Evolutionary conservation across 2,329 filamentous ascomycete genomes (phyloP).

Genomic region (Talaromyces sp.): DNA sequence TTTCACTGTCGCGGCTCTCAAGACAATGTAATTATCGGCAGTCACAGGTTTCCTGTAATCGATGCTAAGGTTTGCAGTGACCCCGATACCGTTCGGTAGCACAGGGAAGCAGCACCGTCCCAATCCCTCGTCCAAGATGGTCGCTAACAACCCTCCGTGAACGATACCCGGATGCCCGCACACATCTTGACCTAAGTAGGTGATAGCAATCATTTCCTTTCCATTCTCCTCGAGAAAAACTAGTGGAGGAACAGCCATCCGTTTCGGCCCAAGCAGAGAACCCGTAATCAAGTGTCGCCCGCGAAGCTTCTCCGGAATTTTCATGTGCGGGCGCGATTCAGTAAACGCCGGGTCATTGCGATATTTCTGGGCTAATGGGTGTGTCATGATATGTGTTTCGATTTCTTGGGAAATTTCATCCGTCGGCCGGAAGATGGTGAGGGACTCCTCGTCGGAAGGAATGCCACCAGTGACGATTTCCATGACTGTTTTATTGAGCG

Average conservation of each 20-base stretch:
- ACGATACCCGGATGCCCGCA: slow-evolving; percentile 89
- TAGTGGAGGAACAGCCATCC: slow-evolving; percentile 76
- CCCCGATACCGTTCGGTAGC: slow-evolving; percentile 79
- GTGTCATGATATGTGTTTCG: slow-evolving; percentile 69
- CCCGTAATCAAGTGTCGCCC: slow-evolving; percentile 77
- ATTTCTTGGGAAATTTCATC: slow-evolving; percentile 57
- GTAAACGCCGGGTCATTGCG: slow-evolving; percentile 63
- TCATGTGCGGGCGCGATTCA: slow-evolving; percentile 81
- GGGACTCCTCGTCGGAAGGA: slow-evolving; percentile 68
- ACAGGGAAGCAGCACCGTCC: slow-evolving; percentile 84
- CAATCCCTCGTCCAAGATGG: slow-evolving; percentile 84
- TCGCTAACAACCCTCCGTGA: slow-evolving; percentile 88
- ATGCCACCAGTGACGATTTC: slow-evolving; percentile 36
- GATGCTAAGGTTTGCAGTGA: slow-evolving; percentile 74
- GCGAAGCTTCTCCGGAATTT: slow-evolving; percentile 69
- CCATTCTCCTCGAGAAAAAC: slow-evolving; percentile 70
- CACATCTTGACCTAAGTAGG: slow-evolving; percentile 73
- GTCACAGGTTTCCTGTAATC: slow-evolving; percentile 79
- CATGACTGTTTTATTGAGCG: slow-evolving; percentile 26
- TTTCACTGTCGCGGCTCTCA: slow-evolving; percentile 75
- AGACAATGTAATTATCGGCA: slow-evolving; percentile 71
- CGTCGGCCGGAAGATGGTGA: slow-evolving; percentile 59
- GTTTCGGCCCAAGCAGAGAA: slow-evolving; percentile 69
- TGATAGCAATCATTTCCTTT: slow-evolving; percentile 66
- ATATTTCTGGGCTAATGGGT: slow-evolving; percentile 69